Conservation (phyloP, 1,284 basidiomycete species). For the Naganishia cerealis region DNA sequence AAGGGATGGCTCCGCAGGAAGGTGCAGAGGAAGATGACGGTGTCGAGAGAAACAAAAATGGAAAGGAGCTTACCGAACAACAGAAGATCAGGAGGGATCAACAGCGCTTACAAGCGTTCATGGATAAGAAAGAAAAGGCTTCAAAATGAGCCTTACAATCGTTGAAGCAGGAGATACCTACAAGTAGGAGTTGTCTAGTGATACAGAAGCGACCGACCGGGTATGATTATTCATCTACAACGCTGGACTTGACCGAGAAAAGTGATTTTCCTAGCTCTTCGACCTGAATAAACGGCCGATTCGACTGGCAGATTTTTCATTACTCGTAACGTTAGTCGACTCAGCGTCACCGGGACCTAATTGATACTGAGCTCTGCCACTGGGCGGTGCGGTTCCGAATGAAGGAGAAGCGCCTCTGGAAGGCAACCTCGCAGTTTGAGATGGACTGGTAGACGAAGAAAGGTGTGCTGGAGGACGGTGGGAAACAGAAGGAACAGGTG, state of each 20-base stretch:
- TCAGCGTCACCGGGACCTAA: not conserved
- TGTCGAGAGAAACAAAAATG: slow-evolving; percentile 21
- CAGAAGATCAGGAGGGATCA: slow-evolving; percentile 50
- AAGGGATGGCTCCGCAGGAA: slow-evolving; percentile 50
- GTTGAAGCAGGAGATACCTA: not conserved
- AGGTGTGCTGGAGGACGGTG: not conserved
- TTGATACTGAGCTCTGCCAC: not conserved
- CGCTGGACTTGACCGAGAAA: not conserved
- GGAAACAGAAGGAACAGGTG: not conserved
- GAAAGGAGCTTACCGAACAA: slow-evolving; percentile 43
- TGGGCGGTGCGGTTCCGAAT: not conserved
- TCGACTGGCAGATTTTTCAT: slow-evolving; percentile 8
- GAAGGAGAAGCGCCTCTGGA: not conserved
- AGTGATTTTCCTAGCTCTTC: slow-evolving; percentile 1
- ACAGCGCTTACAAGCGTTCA: slow-evolving; percentile 48
- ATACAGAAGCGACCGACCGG: not conserved
- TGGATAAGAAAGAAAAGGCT: slow-evolving; percentile 44
- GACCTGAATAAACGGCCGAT: slow-evolving; percentile 21
- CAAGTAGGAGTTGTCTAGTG: not conserved
- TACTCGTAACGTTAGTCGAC: not conserved
- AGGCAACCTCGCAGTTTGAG: not conserved
- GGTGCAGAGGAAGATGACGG: slow-evolving; percentile 40
- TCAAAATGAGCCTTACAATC: slow-evolving; percentile 2
- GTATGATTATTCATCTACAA: not conserved
- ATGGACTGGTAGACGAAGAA: not conserved